These are phyloP conservation scores for Juncus inflexus DNA, from an alignment of 176 grass and related monocot species.

Conservation along the genomic window DNA sequence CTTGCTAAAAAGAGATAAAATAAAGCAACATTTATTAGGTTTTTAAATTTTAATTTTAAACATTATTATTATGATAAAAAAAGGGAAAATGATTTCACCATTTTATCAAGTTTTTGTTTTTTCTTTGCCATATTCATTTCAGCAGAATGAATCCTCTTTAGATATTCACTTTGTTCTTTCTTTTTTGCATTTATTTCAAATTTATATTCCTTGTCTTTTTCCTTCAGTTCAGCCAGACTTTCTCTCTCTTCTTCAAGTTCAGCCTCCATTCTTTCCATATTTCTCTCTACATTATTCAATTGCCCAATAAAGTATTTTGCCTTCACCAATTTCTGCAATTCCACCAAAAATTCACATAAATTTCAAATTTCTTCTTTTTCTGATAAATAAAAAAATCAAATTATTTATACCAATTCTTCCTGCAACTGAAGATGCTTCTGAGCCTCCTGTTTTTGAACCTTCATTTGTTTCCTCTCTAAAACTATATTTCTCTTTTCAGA, in stretches of 20 bases:
- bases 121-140: constrained; percentile 85
- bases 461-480: constrained; percentile 94
- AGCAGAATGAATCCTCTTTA: constrained; percentile 72
- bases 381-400: background rate
- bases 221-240: constrained; percentile 51
- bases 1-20: constrained; percentile 63
- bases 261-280: constrained; percentile 57
- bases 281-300: constrained; percentile 78
- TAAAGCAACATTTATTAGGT: background rate
- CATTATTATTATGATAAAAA: too few relatives aligned
- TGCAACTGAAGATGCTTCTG: constrained; percentile 86
- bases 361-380: background rate
- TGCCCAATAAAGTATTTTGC: constrained; percentile 82
- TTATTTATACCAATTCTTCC: constrained; percentile 51
- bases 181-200: constrained; percentile 61
- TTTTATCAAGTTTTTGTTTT: constrained; percentile 85
- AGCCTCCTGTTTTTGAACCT: constrained; percentile 87
- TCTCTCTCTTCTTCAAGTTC: constrained; percentile 68
- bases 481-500: constrained; percentile 89
- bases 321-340: constrained; percentile 74
- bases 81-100: constrained; percentile 31
- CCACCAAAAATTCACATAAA: background rate
- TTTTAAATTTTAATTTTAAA: too few relatives aligned
- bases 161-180: constrained; percentile 82
- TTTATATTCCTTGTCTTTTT: constrained; percentile 56